Base-by-base conservation (phyloP, 148 eudicot species). In the Arbutus unedo region DNA sequence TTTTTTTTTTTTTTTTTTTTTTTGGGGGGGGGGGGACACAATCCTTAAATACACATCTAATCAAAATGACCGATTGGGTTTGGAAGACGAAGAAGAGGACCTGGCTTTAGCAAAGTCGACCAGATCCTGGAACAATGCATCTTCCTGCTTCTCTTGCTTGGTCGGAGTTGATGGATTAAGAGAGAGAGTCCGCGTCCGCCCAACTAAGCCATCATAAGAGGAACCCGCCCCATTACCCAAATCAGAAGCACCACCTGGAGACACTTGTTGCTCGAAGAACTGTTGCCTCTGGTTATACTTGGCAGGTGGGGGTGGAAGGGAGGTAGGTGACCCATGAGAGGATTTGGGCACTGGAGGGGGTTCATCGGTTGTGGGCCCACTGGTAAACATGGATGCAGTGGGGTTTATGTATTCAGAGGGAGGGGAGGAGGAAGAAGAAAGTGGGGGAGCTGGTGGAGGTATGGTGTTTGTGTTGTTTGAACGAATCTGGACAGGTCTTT, bases 291-390 rank as follows among this genome's bases (percentile, higher is more conserved):
- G 98, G 81, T 87, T 86, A 79, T 92, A 73, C 83, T 89, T 88
- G 15, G 94, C 84, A 23, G 98, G 98, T 3, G 98, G 98, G 57
- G 98, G 98, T 11, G 98, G 98, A 75, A 93, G 55, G 53, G 16
- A 68, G n/a, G 56, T 84, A 21, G 96, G 84, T 44, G 93, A 53
- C 0, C 88, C 89, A 57, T 90, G 93, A n/a, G 83, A 50, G 49
- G 92, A 81, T 81, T 88, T 91, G 81, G 66, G 78, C 47, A 57
- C 19, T 51, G 74, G 87, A 75, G 83, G 82, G 18, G 82, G 83
- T 49, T 92, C 92, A 78, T 89, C 88, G 13, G 88, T 76, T 21
- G 83, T 77, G 47, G 92, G 88, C 72, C 75, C 86, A 67, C 81
- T 57, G 51, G 86, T 75, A 53, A 91, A 93, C 90, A 90, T 83